phyloP scores from a whole-genome alignment of 225 moss, liverwort and hornwort genomes.

The Pseudoscleropodium purum region DNA sequence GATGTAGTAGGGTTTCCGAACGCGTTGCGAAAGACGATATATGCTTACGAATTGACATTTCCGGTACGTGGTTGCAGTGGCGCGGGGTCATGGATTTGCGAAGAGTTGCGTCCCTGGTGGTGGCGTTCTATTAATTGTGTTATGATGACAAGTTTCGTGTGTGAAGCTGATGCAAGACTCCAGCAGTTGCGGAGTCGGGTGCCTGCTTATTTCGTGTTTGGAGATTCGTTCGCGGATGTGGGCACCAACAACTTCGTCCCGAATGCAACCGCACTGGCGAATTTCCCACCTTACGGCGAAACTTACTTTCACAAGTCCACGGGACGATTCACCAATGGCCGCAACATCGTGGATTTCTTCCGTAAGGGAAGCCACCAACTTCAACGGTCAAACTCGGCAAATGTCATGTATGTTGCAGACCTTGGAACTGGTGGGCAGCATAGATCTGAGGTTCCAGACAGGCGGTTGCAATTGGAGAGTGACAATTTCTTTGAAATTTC shows the following conservation, averaged over 20 bases:
- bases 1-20: background rate
- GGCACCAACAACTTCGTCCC: slow-evolving; percentile 45
- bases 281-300: slow-evolving; percentile 51
- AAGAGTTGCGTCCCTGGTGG: background rate
- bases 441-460: background rate
- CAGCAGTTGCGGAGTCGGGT: background rate
- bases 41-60: background rate
- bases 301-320: slow-evolving; percentile 51
- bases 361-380: background rate
- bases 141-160: background rate
- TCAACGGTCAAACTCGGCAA: background rate
- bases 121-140: background rate
- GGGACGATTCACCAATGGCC: slow-evolving; percentile 50
- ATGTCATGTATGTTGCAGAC: background rate
- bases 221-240: slow-evolving; percentile 51
- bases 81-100: background rate
- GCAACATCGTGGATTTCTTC: slow-evolving; percentile 37
- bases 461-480: background rate
- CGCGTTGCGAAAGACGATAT: background rate
- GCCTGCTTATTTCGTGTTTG: slow-evolving; percentile 36
- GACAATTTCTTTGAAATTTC: background rate
- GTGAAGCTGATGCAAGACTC: background rate
- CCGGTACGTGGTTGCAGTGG: background rate
- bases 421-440: too few species aligned
- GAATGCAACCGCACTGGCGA: slow-evolving; percentile 4